Conservation (phyloP, 2,329 filamentous ascomycete species). For the Thelonectria olida region DNA sequence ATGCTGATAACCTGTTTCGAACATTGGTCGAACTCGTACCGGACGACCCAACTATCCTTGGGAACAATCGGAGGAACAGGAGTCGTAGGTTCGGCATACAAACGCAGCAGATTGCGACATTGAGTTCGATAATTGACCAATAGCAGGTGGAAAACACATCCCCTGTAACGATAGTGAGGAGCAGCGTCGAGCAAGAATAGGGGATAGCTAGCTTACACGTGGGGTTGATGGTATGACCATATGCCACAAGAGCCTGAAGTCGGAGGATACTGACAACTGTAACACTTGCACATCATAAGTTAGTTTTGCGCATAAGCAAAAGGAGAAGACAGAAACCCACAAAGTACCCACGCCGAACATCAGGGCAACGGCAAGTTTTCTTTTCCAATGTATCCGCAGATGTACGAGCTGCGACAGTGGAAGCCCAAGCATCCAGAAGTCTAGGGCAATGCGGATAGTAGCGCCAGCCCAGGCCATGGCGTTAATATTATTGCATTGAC, state of each 20-base stretch:
- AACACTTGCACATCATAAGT: conserved; percentile 36
- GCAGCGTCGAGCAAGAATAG: no score
- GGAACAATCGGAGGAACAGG: neutral
- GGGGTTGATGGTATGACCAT: conserved; percentile 42
- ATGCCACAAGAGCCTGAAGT: no score
- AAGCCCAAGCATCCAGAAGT: conserved; percentile 61
- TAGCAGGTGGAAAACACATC: no score
- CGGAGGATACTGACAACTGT: no score
- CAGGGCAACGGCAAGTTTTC: conserved; percentile 56
- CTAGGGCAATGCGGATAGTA: conserved; percentile 59
- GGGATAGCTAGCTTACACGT: conserved; percentile 48
- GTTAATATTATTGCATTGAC: conserved; percentile 60
- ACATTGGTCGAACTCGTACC: neutral
- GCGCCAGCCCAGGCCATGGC: conserved; percentile 61
- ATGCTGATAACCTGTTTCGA: neutral
- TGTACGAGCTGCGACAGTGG: conserved; percentile 56
- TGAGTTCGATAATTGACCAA: conserved; percentile 51
- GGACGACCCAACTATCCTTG: neutral
- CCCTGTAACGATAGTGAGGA: no score
- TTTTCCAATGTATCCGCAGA: conserved; percentile 56
- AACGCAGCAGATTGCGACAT: conserved; percentile 50
- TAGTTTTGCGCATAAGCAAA: neutral
- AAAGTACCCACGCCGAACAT: conserved; percentile 62
- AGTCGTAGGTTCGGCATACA: conserved; percentile 44
- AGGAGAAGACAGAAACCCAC: conserved; percentile 41